Base-by-base conservation (phyloP, 177 flowering plant genomes). In the Vitis hybrid region DNA sequence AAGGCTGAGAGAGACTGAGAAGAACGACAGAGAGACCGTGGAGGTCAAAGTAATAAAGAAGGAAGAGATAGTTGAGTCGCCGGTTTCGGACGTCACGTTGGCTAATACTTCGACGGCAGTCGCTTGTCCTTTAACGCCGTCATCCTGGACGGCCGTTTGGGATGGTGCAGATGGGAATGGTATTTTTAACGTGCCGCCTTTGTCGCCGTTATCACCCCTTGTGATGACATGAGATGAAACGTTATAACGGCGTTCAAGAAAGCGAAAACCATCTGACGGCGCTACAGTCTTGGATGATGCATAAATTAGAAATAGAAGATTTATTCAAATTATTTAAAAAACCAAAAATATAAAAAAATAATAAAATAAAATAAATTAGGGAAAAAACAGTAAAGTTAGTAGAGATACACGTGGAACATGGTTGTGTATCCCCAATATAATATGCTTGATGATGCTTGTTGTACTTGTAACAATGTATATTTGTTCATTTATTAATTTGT, bases 141-240 rank as follows among this genome's bases (percentile, higher is more conserved):
- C 76, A 56, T 51, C 21, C 21, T 71, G 74, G 74, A 46, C 74
- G 57, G 24, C 68, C 24, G 67, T 74, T 63, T 74, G 68, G 76
- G 76, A 74, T 1, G 27, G 67, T 11, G 66, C 9, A 2, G 68
- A 74, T 13, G 71, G 30, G n/a, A 68, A 68, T 32, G 72, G 72
- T 11, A 68, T 74, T 15, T 74, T 74, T 13, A 62, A 18, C 68
- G 67, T 74, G 18, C 76, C 76, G 46, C 46, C 46, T 35, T 6
- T 35, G 46, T 35, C 46, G 46, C 46, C 46, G 46, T 6, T 35
- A 35, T 35, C 46, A 35, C 46, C 46, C 46, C 46, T 35, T 35
- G 46, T 35, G 8, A 35, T 35, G 46, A 35, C 6, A 35, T 35
- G 46, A 35, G 46, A 35, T 35, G 46, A 5, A 35, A 5, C 46